A percentile compares a stretch with the other conserved stretches of the same genome.
Conservation (phyloP, 768 basidiomycete species). For the Gyrodon lividus region DNA sequence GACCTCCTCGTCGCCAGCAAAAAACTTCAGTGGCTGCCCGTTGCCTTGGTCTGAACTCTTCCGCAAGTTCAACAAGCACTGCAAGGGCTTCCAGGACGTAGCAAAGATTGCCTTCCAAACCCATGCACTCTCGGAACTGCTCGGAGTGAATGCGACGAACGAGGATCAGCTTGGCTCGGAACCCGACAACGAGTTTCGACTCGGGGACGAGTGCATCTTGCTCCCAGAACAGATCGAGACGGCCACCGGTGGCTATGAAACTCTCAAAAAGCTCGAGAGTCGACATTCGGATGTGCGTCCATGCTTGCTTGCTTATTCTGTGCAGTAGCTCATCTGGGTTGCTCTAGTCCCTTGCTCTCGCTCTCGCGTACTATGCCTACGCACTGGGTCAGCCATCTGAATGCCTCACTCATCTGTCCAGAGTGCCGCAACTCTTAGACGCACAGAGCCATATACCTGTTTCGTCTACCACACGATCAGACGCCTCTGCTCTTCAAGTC, state of each 20-base stretch:
- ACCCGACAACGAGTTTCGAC: conserved; percentile 31
- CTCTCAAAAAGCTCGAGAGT: conserved; percentile 47
- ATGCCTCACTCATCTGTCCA: conserved; percentile 58
- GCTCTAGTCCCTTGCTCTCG: conserved; percentile 60
- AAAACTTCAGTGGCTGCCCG: conserved; percentile 46
- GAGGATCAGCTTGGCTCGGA: conserved; percentile 56
- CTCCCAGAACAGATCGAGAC: conserved; percentile 58
- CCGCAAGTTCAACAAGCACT: conserved; percentile 87
- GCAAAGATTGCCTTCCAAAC: conserved; percentile 69
- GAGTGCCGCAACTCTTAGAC: conserved; percentile 54
- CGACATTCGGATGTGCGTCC: conserved; percentile 59
- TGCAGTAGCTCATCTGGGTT: conserved; percentile 6
- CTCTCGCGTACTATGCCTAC: conserved; percentile 78
- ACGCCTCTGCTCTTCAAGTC: conserved; percentile 36
- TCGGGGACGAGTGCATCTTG: conserved; percentile 60
- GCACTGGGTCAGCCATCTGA: conserved; percentile 65
- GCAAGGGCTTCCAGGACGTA: conserved; percentile 55
- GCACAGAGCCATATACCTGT: conserved; percentile 53
- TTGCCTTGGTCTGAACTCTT: conserved; percentile 78
- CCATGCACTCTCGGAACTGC: conserved; percentile 58
- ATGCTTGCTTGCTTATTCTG: background rate
- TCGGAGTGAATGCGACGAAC: conserved; percentile 46
- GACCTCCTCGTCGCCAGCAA: conserved; percentile 61
- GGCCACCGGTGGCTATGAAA: conserved; percentile 51
- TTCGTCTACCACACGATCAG: conserved; percentile 42